A percentile compares a stretch with the other conserved stretches of the same genome.
phyloP scores from a whole-genome alignment of 192 early-diverging fungal genomes.

The Gaertneriomyces semiglobifer region DNA sequence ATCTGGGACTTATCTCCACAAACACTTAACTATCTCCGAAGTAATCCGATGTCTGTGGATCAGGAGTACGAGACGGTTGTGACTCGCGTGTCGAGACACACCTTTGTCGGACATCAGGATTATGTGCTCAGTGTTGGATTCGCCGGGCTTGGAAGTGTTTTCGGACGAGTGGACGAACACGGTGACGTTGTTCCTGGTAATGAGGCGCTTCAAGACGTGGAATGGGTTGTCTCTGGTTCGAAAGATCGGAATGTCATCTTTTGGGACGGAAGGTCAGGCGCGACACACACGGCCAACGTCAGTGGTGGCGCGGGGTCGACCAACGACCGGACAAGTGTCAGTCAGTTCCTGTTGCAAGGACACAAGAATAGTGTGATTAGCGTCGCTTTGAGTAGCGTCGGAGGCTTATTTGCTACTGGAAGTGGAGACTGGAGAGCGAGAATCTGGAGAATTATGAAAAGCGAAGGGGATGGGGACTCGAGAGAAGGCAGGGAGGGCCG shows the following conservation, averaged over 20 bases:
- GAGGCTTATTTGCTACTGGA: conserved; percentile 91
- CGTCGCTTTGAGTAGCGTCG: conserved; percentile 76
- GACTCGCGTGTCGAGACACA: conserved; percentile 45
- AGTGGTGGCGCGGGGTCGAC: conserved; percentile 66
- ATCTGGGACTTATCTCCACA: conserved; percentile 77
- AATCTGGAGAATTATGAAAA: conserved; percentile 64
- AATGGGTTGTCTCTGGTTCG: conserved; percentile 84
- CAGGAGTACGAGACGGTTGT: conserved; percentile 27
- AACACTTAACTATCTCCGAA: conserved; percentile 12
- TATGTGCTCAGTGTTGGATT: conserved; percentile 95
- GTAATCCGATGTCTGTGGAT: not conserved
- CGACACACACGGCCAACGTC: conserved; percentile 74
- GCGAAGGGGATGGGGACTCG: not conserved
- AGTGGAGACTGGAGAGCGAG: conserved; percentile 89
- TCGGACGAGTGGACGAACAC: conserved; percentile 38
- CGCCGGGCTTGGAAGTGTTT: conserved; percentile 25
- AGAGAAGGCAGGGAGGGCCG: not conserved
- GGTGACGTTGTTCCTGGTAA: conserved; percentile 28
- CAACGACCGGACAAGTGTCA: conserved; percentile 19
- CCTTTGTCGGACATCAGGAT: conserved; percentile 76
- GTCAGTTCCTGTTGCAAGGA: conserved; percentile 70
- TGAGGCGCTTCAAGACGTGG: conserved; percentile 67
- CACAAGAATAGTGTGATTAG: conserved; percentile 98
- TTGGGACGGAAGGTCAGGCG: conserved; percentile 86
- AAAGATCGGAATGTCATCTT: conserved; percentile 87